These are phyloP conservation scores for Chalara sp. DNA, from an alignment of 2,329 filamentous ascomycete genomes.

Conservation along the genomic window DNA sequence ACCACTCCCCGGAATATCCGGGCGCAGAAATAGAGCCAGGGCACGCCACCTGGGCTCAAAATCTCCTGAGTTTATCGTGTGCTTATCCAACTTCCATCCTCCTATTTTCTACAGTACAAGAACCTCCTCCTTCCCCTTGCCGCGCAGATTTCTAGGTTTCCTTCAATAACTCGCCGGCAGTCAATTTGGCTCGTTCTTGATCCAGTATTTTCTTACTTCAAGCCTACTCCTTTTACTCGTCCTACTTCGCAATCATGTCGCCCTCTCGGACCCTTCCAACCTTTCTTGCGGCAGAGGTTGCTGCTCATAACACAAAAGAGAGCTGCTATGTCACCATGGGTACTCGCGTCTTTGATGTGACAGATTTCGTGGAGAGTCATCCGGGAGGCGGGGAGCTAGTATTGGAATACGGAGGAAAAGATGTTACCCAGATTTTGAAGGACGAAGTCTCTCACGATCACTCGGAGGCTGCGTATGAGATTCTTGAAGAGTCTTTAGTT, in stretches of 20 bases:
- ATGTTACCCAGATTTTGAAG: slow-evolving; percentile 74
- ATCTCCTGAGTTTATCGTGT: no score
- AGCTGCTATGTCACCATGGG: slow-evolving; percentile 93
- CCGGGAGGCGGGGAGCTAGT: slow-evolving; percentile 86
- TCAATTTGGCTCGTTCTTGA: no score
- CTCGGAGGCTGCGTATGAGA: slow-evolving; percentile 90
- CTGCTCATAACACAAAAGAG: slow-evolving; percentile 68
- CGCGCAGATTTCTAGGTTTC: no score
- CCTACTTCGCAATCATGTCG: slow-evolving; percentile 44
- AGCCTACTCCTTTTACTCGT: background rate
- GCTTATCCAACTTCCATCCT: no score
- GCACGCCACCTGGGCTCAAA: no score
- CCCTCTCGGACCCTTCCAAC: slow-evolving; percentile 76
- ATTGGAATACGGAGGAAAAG: slow-evolving; percentile 82
- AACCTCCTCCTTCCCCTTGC: background rate
- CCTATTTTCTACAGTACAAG: no score
- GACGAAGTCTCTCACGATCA: slow-evolving; percentile 80
- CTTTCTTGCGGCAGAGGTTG: slow-evolving; percentile 73
- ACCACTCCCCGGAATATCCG: no score
- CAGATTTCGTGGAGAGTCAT: slow-evolving; percentile 82
- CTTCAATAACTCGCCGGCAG: no score
- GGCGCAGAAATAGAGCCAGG: no score
- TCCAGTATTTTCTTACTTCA: background rate
- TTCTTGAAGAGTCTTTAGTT: slow-evolving; percentile 79
- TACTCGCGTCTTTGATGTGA: slow-evolving; percentile 89